phyloP scores from a whole-genome alignment of 164 flowering plant genomes.

The Tetracentron sinense region DNA sequence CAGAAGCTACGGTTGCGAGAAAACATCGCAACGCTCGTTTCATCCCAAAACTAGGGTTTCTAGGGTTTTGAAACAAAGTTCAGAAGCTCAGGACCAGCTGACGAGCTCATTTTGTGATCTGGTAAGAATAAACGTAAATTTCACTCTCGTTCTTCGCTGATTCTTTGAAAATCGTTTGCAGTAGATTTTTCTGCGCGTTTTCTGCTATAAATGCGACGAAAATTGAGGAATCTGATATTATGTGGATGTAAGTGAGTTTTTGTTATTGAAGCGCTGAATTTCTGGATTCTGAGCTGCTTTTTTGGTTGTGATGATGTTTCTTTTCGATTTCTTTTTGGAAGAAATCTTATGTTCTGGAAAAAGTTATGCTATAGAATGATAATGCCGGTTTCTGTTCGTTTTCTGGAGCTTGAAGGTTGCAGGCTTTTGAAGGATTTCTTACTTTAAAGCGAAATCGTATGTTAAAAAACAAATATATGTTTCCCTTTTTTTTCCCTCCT shows the following conservation, averaged over 20 bases:
- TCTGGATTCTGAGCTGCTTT: background rate
- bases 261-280: background rate
- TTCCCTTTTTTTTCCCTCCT: too few relatives aligned
- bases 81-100: background rate
- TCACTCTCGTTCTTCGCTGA: background rate
- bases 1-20: too few relatives aligned
- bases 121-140: background rate
- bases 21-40: background rate
- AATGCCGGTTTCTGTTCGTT: background rate
- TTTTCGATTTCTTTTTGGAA: slow-evolving; percentile 1
- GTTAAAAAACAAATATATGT: background rate
- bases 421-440: background rate
- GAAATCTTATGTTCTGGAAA: background rate
- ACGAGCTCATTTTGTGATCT: background rate
- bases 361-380: background rate
- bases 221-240: background rate
- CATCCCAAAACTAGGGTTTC: too few relatives aligned
- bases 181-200: background rate
- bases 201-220: background rate
- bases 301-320: background rate
- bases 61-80: too few relatives aligned
- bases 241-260: background rate
- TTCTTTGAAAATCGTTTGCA: background rate
- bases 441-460: background rate
- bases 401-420: background rate